Conservation (phyloP, 768 basidiomycete species). For the Grammothele lineata region DNA sequence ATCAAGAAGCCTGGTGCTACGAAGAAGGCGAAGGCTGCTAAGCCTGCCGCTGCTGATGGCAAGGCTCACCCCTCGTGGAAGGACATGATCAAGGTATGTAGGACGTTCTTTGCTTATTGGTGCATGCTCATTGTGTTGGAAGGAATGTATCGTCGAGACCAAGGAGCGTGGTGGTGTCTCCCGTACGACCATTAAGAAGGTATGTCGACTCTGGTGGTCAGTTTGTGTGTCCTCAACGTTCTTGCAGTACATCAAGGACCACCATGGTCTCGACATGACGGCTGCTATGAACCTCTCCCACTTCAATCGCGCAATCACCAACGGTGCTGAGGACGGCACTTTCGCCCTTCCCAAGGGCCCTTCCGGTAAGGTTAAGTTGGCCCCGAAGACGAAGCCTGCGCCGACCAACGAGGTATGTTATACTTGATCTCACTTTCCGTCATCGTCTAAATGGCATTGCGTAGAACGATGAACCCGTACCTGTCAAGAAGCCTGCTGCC, state of each 20-base stretch:
- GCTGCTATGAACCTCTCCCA: slow-evolving; percentile 36
- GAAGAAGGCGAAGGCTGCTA: slow-evolving; percentile 14
- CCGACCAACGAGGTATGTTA: slow-evolving; percentile 56
- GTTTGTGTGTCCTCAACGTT: neutral
- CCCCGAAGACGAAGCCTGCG: slow-evolving; percentile 45
- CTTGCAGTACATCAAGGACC: too few species aligned
- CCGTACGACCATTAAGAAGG: slow-evolving; percentile 67
- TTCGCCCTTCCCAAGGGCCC: slow-evolving; percentile 62
- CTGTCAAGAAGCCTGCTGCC: slow-evolving; percentile 26
- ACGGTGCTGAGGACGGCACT: slow-evolving; percentile 45
- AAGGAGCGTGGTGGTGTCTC: slow-evolving; percentile 74
- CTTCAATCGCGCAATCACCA: slow-evolving; percentile 51
- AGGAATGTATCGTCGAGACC: slow-evolving; percentile 72
- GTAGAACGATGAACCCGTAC: slow-evolving; percentile 33
- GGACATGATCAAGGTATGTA: slow-evolving; percentile 33
- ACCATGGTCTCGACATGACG: slow-evolving; percentile 41
- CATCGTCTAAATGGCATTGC: neutral
- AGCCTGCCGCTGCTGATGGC: slow-evolving; percentile 12
- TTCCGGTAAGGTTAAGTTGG: slow-evolving; percentile 73
- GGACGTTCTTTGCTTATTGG: neutral
- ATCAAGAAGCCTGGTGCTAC: slow-evolving; percentile 11
- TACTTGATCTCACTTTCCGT: neutral
- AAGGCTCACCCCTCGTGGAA: slow-evolving; percentile 34
- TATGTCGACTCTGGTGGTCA: slow-evolving; percentile 3
- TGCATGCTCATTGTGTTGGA: slow-evolving; percentile 1